Evolutionary conservation across 305 asterid species (phyloP).

Genomic region (Fraxinus latifolia): DNA sequence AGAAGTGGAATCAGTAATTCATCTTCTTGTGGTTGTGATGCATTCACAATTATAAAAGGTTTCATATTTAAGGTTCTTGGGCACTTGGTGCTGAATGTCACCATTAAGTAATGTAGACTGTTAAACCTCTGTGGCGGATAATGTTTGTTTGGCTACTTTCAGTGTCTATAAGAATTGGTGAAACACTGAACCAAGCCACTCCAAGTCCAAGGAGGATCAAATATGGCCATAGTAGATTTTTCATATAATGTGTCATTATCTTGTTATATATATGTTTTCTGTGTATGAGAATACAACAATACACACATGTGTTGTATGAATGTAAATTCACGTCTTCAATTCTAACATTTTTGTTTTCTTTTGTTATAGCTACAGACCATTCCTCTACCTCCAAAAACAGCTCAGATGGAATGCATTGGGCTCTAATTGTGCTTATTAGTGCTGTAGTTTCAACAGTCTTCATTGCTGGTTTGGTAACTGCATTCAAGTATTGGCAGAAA

Average conservation of each 20-base stretch:
- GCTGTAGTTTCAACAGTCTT: slow-evolving; percentile 26
- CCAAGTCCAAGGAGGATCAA: background rate
- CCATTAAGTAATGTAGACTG: background rate
- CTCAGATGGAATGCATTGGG: slow-evolving; percentile 47
- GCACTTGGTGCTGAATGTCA: background rate
- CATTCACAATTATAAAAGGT: background rate
- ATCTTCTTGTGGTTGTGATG: background rate
- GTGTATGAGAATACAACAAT: background rate
- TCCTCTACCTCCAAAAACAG: slow-evolving; percentile 28
- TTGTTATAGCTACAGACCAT: slow-evolving; percentile 36
- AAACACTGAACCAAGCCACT: background rate
- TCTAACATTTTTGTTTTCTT: slow-evolving; percentile 5
- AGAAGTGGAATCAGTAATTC: background rate
- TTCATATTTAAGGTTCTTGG: background rate
- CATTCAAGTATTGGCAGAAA: slow-evolving; percentile 57
- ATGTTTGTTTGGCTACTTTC: background rate
- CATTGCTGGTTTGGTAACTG: slow-evolving; percentile 41
- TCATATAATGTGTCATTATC: background rate
- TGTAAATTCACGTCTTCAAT: background rate
- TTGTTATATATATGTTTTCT: background rate
- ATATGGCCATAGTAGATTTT: background rate
- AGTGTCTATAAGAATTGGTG: background rate
- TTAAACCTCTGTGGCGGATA: background rate
- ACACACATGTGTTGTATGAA: background rate
- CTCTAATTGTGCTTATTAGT: slow-evolving; percentile 31